A percentile compares a stretch with the other conserved stretches of the same genome.
Conservation (phyloP, 225 moss, liverwort and hornwort genomes). For the Rhytidiadelphus loreus region DNA sequence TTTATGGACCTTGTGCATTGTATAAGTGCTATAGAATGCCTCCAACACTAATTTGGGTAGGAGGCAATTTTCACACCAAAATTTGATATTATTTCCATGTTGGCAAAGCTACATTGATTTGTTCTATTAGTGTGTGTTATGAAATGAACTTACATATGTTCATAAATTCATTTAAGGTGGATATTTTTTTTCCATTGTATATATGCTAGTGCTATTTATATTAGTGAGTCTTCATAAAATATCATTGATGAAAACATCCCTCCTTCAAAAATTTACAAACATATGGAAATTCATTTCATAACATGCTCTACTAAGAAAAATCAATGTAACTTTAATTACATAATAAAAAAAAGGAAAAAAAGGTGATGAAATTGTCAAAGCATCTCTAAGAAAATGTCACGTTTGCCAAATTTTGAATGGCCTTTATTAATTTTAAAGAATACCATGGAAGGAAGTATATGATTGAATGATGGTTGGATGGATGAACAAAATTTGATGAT, state of each 20-base stretch:
- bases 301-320: not conserved
- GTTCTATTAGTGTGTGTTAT: not conserved
- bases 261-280: not conserved
- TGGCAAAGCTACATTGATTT: not conserved
- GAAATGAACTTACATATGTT: not conserved
- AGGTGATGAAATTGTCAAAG: not conserved
- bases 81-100: not conserved
- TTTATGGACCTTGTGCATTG: accelerated
- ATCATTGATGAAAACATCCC: not conserved
- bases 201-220: not conserved
- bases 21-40: too few species aligned
- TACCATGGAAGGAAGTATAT: not conserved
- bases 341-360: not conserved
- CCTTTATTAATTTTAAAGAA: not conserved
- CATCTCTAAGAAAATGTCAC: not conserved
- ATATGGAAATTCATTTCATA: not conserved
- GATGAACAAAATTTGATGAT: not conserved
- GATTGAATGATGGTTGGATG: not conserved
- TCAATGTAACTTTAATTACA: not conserved
- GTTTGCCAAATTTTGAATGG: not conserved
- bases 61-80: not conserved
- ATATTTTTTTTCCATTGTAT: not conserved
- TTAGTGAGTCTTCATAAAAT: not conserved
- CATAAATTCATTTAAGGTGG: not conserved
- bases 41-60: accelerated